Conservation (phyloP, 192 early-diverging fungal species). For the Ramicandelaber brevisporus region DNA sequence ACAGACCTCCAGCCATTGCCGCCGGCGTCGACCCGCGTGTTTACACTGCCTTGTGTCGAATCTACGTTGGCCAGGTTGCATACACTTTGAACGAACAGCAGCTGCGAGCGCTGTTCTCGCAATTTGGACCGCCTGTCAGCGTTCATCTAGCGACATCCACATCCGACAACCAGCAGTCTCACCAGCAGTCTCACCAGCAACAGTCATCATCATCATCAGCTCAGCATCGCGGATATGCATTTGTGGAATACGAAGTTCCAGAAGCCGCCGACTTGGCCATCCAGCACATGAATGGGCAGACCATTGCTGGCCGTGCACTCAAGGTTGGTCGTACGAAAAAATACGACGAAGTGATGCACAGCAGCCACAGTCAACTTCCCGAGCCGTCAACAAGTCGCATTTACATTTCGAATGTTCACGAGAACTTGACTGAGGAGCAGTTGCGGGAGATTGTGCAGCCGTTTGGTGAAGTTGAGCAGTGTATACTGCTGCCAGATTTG, state of each 20-base stretch:
- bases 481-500: conserved; percentile 39
- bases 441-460: conserved; percentile 55
- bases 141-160: too few species aligned
- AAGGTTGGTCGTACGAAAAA: conserved; percentile 72
- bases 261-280: conserved; percentile 65
- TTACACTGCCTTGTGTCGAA: too few species aligned
- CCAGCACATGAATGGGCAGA: conserved; percentile 50
- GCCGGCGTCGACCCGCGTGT: too few species aligned
- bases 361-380: conserved; percentile 34
- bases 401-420: conserved; percentile 67
- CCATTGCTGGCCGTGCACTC: conserved; percentile 52
- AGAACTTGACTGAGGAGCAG: conserved; percentile 42
- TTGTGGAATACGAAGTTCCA: conserved; percentile 68
- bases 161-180: too few species aligned
- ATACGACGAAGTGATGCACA: conserved; percentile 32
- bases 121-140: too few species aligned
- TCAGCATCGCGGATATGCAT: conserved; percentile 70
- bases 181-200: too few species aligned
- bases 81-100: too few species aligned
- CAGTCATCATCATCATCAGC: too few species aligned
- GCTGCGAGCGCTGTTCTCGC: too few species aligned
- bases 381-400: conserved; percentile 34
- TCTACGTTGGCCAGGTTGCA: too few species aligned
- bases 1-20: too few species aligned
- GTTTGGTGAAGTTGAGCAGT: conserved; percentile 50